phyloP scores from a whole-genome alignment of 345 rosid genomes.

The Draba incana region DNA sequence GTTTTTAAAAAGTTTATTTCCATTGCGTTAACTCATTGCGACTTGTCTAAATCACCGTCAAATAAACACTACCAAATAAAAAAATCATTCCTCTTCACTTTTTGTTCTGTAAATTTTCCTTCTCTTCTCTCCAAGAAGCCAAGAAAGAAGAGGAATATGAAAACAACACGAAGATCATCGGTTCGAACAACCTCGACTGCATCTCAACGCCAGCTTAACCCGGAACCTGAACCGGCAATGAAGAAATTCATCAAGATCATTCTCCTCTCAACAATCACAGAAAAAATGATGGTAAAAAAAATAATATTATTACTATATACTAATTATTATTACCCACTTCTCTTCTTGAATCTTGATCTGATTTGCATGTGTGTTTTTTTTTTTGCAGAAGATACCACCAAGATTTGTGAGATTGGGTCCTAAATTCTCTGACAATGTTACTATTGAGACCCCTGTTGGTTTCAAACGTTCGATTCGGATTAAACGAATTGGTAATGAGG shows the following conservation, averaged over 20 bases:
- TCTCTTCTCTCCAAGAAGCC: not conserved
- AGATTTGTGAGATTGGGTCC: slow-evolving; percentile 40
- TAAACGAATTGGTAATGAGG: slow-evolving; percentile 21
- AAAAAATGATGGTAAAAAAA: slow-evolving; percentile 32
- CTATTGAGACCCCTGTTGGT: slow-evolving; percentile 27
- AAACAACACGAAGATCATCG: slow-evolving; percentile 12
- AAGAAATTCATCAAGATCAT: slow-evolving; percentile 25
- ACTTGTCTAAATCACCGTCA: no score
- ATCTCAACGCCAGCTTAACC: slow-evolving; percentile 10
- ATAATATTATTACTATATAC: not conserved
- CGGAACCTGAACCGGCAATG: slow-evolving; percentile 16
- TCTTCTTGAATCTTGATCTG: not conserved
- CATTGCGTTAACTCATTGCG: no score
- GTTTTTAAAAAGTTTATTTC: no score
- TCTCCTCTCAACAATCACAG: not conserved
- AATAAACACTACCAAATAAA: no score
- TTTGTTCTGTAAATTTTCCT: no score
- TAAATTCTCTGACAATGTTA: slow-evolving; percentile 29
- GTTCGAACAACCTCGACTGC: slow-evolving; percentile 7
- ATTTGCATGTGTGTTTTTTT: slow-evolving; percentile 27
- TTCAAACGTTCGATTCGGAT: slow-evolving; percentile 26
- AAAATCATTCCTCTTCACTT: no score
- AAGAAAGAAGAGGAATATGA: not conserved
- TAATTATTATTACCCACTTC: not conserved
- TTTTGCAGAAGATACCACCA: slow-evolving; percentile 25